Evolutionary conservation across 352 stramenopile species (phyloP), one percentile per base, ranked within the genome.

Genomic region (Globisporangium paroecandrum): DNA sequence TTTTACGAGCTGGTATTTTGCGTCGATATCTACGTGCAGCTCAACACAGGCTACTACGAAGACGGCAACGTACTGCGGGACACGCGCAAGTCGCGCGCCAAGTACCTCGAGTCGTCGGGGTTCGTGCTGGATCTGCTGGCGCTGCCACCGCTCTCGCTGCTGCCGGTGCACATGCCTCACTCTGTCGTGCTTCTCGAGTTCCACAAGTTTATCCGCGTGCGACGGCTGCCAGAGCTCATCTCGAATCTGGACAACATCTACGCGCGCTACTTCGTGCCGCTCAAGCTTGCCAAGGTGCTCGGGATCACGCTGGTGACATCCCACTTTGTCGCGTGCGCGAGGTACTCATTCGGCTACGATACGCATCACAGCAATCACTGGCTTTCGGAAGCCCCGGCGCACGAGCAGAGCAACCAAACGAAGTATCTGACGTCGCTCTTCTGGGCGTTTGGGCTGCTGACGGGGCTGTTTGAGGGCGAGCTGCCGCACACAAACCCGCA

Each of bases 21-120:
- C 54, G 63, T 72, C 36, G 84, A 92, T 69, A 77, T 90, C 27
- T 90, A 87, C 66, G 81, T 92, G 20, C 84, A 89, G 53, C 75
- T 90, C 53, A 80, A 90, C 70, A 92, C 81, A 25, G 82, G 84
- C 10, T 91, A 87, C 74, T 92, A 91, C 62, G 77, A 90, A 55
- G 74, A 85, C 43, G 84, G 84, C 56, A 87, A 90, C 47, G 71
- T 92, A 34, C 70, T 92, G 34, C 82, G 82, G 8, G 82, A 89
- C 65, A 77, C 75, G 20, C 27, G 72, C 25, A 89, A 86, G 29
- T 87, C 81, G 8, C 69, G 81, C n/a, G 62, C 72, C 36, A 90
- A 90, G 59, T 91, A 91, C 72, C 64, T 90, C 1, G 74, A 68
- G 27, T 91, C 83, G 12, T 54, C 59, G 57, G 79, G 66, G 10